Base-by-base conservation (phyloP, 1,284 basidiomycete species). In the Apiotrichum porosum region DNA sequence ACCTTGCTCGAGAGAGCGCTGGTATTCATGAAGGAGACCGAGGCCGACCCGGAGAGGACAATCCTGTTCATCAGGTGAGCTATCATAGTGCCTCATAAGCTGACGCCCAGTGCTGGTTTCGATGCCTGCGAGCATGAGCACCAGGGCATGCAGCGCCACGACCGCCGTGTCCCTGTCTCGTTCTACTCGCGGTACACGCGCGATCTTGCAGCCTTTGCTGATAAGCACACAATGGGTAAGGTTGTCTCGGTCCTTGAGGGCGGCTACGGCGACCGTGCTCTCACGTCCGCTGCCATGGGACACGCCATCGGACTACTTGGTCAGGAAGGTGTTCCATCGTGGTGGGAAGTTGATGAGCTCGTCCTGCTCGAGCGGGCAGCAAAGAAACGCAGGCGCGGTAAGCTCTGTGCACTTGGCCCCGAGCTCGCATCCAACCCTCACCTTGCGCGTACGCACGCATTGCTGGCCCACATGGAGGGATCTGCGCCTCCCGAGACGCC, bases 41-140 rank as follows among this genome's bases (percentile, higher is more conserved):
- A 79, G 1, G 83, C 83, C 0, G 72, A 78, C 0, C 79, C 81
- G 0, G 79, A 84, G n/a, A 83, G 85, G 59, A 85, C 85, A 0
- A 69, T 97, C 6, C 75, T 97, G 1, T 85, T 93, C 59, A 85
- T 95, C 63, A 91, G 88, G 88, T 84, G 19, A n/a, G 34, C 24
- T 37, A 12, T 37, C 18, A 9, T 12, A 28, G 8, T 6, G 6
- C 8, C 12, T 12, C 6, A 12, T 12, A 28, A 28, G 26, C 26
- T 28, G 8, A 6, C 6, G 12, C 26, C n/a, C 48, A 74, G 73
- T 30, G 70, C 74, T 53, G 94, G 94, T 2, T 92, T 97, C 72
- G 94, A 97, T 60, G 93, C 92, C 0, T 89, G 85, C 51, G 85
- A 92, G 62, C 88, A 97, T 68, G 93, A 98, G 66, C 84, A 87